Evolutionary conservation across 139 green algal genomes (phyloP), one percentile per base, ranked within the genome.

Genomic region (Tetradesmus lagerheimii): DNA sequence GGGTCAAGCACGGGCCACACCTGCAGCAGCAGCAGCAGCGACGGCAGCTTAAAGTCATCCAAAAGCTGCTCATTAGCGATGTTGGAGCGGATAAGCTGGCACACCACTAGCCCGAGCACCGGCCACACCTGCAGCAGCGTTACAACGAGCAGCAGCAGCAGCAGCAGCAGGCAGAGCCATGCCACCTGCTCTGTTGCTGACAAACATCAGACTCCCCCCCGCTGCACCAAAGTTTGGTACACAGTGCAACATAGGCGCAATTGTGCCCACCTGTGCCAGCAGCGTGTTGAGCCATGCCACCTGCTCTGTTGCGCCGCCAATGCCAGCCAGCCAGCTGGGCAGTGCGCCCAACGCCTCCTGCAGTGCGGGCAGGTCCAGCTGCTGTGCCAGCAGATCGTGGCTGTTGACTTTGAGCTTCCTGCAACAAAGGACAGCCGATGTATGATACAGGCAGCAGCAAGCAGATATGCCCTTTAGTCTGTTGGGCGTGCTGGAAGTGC

Each of bases 11-110:
- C 37, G 3, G 86, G 86, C 86, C 86, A 90, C 29, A 83, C 62
- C 83, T 88, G 83, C 47, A 47, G 34, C 29, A 27, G 41, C 18
- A 35, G 29, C 45, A 37, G 80, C 38, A 41, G 85, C 41, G 39
- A 39, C 27, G 47, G 64, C 64, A 80, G n/a, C n/a, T 96, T 96
- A 38, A 90, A 57, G 62, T 62, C 50, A 41, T 92, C 89, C n/a
- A 92, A 79, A 47, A 92, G 71, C 0, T 82, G 89, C 39, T 92
- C n/a, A n/a, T n/a, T n/a, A n/a, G n/a, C 89, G 15, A 90, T 39
- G n/a, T 4, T 79, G n/a, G 8, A 35, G 20, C 86, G 47, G 25
- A 90, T 79, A 3, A 85, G 27, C 35, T 76, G 6, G 45, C 86
- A 85, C 23, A 77, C 76, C 11, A 85, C 75, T 2, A 11, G 34